A percentile compares a stretch with the other conserved stretches of the same genome.
Evolutionary conservation across 2,329 filamentous ascomycete species (phyloP).

Genomic region (Fusarium guadeloupense): DNA sequence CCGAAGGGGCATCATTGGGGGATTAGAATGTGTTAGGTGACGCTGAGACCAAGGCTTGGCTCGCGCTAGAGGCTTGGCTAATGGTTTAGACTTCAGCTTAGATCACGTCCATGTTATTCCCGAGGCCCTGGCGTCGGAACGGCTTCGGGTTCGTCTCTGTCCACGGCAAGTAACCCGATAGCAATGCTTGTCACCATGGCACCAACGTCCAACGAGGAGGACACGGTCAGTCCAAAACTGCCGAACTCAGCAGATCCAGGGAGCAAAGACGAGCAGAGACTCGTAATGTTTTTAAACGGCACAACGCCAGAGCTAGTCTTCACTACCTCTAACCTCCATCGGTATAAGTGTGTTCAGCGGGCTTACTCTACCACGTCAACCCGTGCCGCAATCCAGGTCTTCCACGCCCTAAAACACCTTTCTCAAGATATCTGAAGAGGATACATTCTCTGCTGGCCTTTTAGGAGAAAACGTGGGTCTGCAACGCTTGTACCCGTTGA

Average conservation of each 20-base stretch:
- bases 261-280: too few relatives aligned
- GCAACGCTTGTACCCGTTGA: too few relatives aligned
- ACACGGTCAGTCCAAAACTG: background rate
- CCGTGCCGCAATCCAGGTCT: slow-evolving; percentile 22
- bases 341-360: too few relatives aligned
- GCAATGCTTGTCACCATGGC: background rate
- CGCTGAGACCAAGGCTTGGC: slow-evolving; percentile 3
- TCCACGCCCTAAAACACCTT: too few relatives aligned
- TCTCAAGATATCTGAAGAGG: slow-evolving; percentile 10
- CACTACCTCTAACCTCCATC: too few relatives aligned
- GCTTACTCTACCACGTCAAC: background rate
- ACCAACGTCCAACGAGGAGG: background rate
- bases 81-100: slow-evolving; percentile 11
- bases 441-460: slow-evolving; percentile 31
- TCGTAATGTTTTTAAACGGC: too few relatives aligned
- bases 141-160: slow-evolving; percentile 3
- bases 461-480: slow-evolving; percentile 27
- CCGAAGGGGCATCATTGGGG: slow-evolving; percentile 20
- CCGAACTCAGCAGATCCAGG: background rate
- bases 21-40: background rate
- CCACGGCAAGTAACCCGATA: background rate
- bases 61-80: slow-evolving; percentile 26
- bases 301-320: too few relatives aligned
- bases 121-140: slow-evolving; percentile 10
- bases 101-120: slow-evolving; percentile 39